Conservation (phyloP, 768 basidiomycete genomes). For the Russula abietina region DNA sequence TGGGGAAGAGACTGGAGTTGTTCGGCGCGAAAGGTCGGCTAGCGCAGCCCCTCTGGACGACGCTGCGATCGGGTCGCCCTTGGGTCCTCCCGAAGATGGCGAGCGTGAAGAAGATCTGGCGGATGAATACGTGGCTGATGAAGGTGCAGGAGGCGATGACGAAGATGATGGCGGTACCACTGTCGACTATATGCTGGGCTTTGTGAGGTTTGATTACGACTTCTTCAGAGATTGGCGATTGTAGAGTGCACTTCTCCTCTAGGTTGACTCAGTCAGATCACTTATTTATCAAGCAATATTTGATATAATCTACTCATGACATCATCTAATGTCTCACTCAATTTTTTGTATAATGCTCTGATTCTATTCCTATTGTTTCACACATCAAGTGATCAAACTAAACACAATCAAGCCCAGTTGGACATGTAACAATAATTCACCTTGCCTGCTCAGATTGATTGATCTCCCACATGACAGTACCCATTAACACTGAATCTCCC, state of each 20-base stretch:
- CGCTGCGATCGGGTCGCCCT: slow-evolving; percentile 5
- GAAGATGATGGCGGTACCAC: slow-evolving; percentile 62
- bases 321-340: background rate
- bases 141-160: slow-evolving; percentile 32
- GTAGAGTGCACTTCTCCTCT: slow-evolving; percentile 29
- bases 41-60: slow-evolving; percentile 17
- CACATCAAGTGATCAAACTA: too few species aligned
- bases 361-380: too few species aligned
- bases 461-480: background rate
- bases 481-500: background rate
- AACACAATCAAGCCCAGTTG: too few species aligned
- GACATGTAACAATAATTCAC: too few species aligned
- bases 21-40: slow-evolving; percentile 13
- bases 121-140: slow-evolving; percentile 30
- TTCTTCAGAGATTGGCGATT: slow-evolving; percentile 71
- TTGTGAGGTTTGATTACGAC: slow-evolving; percentile 56
- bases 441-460: background rate
- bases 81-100: slow-evolving; percentile 8
- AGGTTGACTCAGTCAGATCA: background rate
- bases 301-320: background rate
- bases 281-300: background rate
- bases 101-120: slow-evolving; percentile 16
- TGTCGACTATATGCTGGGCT: slow-evolving; percentile 78
- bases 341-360: too few species aligned
- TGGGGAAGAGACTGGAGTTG: slow-evolving; percentile 37